These are phyloP conservation scores for Nakaseomyces bracarensis DNA, from an alignment of 1,139 yeast genomes.

Conservation along the genomic window DNA sequence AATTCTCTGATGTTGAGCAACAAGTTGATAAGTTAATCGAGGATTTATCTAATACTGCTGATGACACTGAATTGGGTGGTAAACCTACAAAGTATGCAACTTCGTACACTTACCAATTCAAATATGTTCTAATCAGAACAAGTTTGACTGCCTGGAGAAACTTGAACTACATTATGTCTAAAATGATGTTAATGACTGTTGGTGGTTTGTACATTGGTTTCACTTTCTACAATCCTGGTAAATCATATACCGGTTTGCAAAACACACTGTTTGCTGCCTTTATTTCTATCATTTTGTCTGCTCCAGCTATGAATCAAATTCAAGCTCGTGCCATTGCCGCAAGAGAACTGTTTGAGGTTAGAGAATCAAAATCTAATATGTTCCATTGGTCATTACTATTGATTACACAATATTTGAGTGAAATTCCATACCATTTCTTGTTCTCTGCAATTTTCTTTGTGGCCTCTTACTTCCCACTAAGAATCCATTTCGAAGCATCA, in stretches of 20 bases:
- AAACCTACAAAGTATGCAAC: constrained; percentile 34
- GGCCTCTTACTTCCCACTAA: constrained; percentile 52
- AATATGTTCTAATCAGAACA: constrained; percentile 33
- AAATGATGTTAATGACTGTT: constrained; percentile 34
- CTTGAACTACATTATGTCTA: constrained; percentile 37
- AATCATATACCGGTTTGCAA: constrained; percentile 36
- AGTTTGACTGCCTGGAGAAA: constrained; percentile 40
- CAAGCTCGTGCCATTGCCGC: constrained; percentile 44
- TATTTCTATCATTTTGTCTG: constrained; percentile 37
- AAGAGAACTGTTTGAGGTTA: constrained; percentile 51
- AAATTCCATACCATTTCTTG: constrained; percentile 48
- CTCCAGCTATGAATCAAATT: constrained; percentile 39
- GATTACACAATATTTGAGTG: constrained; percentile 44
- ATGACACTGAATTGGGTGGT: constrained; percentile 9
- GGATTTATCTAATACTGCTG: constrained; percentile 14
- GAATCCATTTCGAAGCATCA: constrained; percentile 39
- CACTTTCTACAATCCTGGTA: constrained; percentile 36
- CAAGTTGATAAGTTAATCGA: constrained; percentile 27
- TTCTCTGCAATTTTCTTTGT: constrained; percentile 47
- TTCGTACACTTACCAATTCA: constrained; percentile 35
- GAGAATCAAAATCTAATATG: constrained; percentile 58
- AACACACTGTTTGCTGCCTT: constrained; percentile 44
- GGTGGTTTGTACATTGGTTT: constrained; percentile 41
- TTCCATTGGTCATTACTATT: constrained; percentile 57
- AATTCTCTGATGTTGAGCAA: constrained; percentile 22